Evolutionary conservation across 139 green algal species (phyloP), one percentile per base, ranked within the genome.

Genomic region (Trebouxia sp.): DNA sequence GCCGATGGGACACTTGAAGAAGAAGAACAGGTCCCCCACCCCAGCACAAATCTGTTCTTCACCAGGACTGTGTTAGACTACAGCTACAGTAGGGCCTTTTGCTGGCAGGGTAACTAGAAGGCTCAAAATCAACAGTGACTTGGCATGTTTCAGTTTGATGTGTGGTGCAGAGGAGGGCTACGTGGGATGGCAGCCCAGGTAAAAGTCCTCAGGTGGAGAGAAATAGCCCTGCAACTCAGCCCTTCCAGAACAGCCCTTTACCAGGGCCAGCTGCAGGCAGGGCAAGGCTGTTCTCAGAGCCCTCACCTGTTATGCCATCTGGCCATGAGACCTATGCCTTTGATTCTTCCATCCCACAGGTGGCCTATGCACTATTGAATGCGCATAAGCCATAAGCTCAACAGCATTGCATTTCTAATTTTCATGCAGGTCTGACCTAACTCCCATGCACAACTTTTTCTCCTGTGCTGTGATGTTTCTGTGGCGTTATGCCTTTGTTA

Each of bases 171-270:
- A 72, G 62, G 20, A 22, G 62, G 26, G 62, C 62, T 14, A 72
- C 62, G 3, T 72, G 62, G 62, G 62, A 72, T n/a, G 62, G 62
- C 32, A 72, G 62, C 10, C 62, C 62, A 30, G 62, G 35, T 35
- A 72, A 72, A 5, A 32, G 32, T 35, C n/a, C n/a, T n/a, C n/a
- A n/a, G n/a, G n/a, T n/a, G n/a, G n/a, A n/a, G n/a, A n/a, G n/a
- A n/a, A n/a, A n/a, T n/a, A n/a, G n/a, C n/a, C n/a, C n/a, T n/a
- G n/a, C n/a, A n/a, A n/a, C n/a, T n/a, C n/a, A n/a, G n/a, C n/a
- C n/a, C n/a, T n/a, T n/a, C n/a, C 32, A 45, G 35, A 35, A 41
- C 6, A 15, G 32, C 5, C 12, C 62, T 41, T 24, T 35, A 15
- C 32, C 62, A 43, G 32, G 62, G 32, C 32, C 62, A 24, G n/a